A percentile compares a stretch with the other conserved stretches of the same genome.
phyloP scores from a whole-genome alignment of 2,329 filamentous ascomycete species.

The Fusarium napiforme region DNA sequence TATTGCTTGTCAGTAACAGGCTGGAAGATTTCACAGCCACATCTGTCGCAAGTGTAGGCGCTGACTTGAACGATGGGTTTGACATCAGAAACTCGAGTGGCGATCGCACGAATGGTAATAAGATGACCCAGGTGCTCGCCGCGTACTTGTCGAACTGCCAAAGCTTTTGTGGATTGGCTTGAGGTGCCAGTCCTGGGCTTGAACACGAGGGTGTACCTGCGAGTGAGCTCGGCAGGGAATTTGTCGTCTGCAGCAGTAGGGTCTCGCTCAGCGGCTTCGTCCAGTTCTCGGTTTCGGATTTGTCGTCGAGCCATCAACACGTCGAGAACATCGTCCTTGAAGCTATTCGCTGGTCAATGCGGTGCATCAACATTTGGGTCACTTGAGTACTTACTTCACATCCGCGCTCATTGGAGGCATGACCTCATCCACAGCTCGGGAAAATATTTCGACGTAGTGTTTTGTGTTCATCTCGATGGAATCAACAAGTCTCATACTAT shows the following conservation, averaged over 20 bases:
- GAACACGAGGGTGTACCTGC: constrained; percentile 95
- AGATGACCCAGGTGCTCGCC: constrained; percentile 93
- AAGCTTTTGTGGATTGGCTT: constrained; percentile 69
- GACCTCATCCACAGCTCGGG: constrained; percentile 85
- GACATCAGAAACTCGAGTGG: constrained; percentile 95
- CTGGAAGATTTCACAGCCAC: constrained; percentile 97
- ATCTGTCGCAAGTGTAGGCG: constrained; percentile 96
- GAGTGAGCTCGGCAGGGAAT: constrained; percentile 91
- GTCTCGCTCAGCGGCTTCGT: constrained; percentile 74
- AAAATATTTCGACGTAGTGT: constrained; percentile 93
- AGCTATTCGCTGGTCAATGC: constrained; percentile 61
- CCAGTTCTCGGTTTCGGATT: constrained; percentile 82
- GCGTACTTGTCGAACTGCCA: constrained; percentile 93
- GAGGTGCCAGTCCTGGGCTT: constrained; percentile 84
- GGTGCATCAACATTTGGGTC: not conserved
- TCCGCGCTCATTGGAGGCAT: constrained; percentile 84
- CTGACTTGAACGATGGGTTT: constrained; percentile 98
- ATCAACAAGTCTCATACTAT: constrained; percentile 78
- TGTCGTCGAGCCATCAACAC: constrained; percentile 94
- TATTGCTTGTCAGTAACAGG: constrained; percentile 92
- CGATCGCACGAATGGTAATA: constrained; percentile 94
- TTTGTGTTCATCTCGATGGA: constrained; percentile 92
- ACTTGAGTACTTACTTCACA: constrained; percentile 68
- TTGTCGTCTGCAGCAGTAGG: constrained; percentile 75
- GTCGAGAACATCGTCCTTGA: constrained; percentile 97